phyloP scores from a whole-genome alignment of 2,329 filamentous ascomycete genomes.

The Erysiphe pulchra region DNA sequence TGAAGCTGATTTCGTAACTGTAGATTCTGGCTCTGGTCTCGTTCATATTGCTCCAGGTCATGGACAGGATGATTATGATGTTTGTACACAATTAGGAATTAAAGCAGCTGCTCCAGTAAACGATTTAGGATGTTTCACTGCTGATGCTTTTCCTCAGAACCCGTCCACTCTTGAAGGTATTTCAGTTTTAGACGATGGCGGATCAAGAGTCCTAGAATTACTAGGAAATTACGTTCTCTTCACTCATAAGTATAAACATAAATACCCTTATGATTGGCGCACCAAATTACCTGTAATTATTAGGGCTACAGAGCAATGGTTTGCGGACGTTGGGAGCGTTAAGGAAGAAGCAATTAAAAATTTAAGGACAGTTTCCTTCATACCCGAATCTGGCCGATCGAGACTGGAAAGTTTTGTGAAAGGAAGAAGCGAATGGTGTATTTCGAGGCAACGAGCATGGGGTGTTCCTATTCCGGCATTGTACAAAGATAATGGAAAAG shows the following conservation, averaged over 20 bases:
- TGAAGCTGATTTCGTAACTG: constrained; percentile 69
- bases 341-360: constrained; percentile 47
- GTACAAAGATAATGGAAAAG: constrained; percentile 46
- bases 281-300: constrained; percentile 83
- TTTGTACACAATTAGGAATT: constrained; percentile 45
- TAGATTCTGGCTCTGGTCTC: constrained; percentile 77
- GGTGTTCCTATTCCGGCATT: constrained; percentile 87
- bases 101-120: constrained; percentile 61
- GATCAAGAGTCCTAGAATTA: constrained; percentile 40
- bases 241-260: constrained; percentile 53
- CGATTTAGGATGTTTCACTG: constrained; percentile 56
- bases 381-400: constrained; percentile 47
- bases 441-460: constrained; percentile 87
- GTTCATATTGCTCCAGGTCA: constrained; percentile 89
- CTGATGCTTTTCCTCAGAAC: constrained; percentile 47
- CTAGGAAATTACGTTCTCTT: constrained; percentile 39
- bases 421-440: constrained; percentile 87
- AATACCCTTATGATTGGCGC: constrained; percentile 95
- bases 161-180: constrained; percentile 43
- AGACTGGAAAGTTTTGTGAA: constrained; percentile 68
- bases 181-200: constrained; percentile 44
- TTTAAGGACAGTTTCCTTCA: constrained; percentile 47
- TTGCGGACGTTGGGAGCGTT: constrained; percentile 70
- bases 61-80: constrained; percentile 86
- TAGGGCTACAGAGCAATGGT: constrained; percentile 90